Evolutionary conservation across 2,329 filamentous ascomycete species (phyloP), one percentile per base, ranked within the genome.

Genomic region (Sarocladium brachiariae): DNA sequence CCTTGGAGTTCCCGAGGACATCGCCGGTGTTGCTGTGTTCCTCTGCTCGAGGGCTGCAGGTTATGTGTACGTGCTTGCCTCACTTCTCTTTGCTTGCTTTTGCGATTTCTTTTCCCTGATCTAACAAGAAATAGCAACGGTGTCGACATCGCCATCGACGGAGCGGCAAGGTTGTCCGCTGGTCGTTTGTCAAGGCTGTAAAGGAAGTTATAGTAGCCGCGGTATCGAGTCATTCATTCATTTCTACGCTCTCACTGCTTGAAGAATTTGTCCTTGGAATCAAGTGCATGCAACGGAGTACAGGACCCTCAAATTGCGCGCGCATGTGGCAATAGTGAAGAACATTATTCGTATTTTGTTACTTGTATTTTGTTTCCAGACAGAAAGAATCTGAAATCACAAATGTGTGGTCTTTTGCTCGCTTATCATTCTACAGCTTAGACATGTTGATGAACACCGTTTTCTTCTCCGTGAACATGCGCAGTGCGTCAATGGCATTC

Each of bases 21-120:
- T 84, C 54, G 80, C 78, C 2, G 80, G 74, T 2, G 71, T 78
- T 9, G 77, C 81, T 19, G 74, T 84, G 7, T 84, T 73, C 59
- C 61, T 84, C 53, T 74, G 72, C 51, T 73, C 70, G n/a, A 67
- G 73, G 34, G 78, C 73, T 0, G 71, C 70, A 1, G 70, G 70
- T 31, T 79, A 82, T 61, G 67, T 80, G 65, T 68, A 55, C 58
- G 63, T 59, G 5, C 11, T 24, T 59, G 5, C 11, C 19, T 10
- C 35, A 30, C 13, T 30, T 7, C 27, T 7, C 27, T 30, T 13
- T 34, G 39, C 14, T 31, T 18, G 37, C 19, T 16, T n/a, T 3
- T 13, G 25, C 7, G 16, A 2, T 13, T 3, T 3, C 4, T 16
- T 4, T 16, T 18, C 10, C n/a, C 25, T n/a, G 43, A n/a, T n/a